phyloP scores from a whole-genome alignment of 2,329 filamentous ascomycete species.

The Aspergillus glaucus region DNA sequence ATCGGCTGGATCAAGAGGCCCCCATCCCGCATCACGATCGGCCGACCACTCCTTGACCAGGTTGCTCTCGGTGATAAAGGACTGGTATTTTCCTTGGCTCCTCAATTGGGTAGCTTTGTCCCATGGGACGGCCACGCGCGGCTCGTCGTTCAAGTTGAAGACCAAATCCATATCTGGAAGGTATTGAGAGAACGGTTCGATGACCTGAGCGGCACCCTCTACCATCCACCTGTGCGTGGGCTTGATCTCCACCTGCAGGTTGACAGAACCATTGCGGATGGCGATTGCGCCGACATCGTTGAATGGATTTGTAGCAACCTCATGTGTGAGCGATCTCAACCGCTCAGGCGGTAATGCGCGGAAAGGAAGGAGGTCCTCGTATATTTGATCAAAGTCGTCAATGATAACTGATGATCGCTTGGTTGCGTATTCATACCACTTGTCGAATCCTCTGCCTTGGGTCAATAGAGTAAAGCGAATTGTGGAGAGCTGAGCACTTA shows the following conservation, averaged over 20 bases:
- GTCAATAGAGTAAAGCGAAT: constrained; percentile 5
- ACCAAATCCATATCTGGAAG: constrained; percentile 60
- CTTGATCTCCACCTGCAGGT: constrained; percentile 45
- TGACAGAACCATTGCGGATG: constrained; percentile 49
- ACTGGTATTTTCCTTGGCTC: constrained; percentile 17
- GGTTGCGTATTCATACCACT: constrained; percentile 54
- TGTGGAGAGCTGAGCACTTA: constrained; percentile 15
- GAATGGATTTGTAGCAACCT: constrained; percentile 48
- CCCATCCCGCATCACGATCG: constrained; percentile 34
- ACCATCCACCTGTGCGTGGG: constrained; percentile 56
- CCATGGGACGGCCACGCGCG: constrained; percentile 51
- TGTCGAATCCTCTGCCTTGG: constrained; percentile 45
- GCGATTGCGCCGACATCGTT: constrained; percentile 52
- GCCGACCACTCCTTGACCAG: constrained; percentile 30
- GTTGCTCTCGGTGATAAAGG: constrained; percentile 12
- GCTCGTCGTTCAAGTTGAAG: constrained; percentile 58
- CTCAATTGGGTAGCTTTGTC: constrained; percentile 35
- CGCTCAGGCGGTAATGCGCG: constrained; percentile 46
- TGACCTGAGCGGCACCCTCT: constrained; percentile 48
- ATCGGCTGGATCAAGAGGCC: constrained; percentile 28
- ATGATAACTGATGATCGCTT: constrained; percentile 48
- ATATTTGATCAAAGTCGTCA: constrained; percentile 56
- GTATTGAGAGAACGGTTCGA: constrained; percentile 47
- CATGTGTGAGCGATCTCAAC: constrained; percentile 48
- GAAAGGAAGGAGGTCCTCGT: constrained; percentile 52